phyloP scores from a whole-genome alignment of 2,329 filamentous ascomycete genomes.

The Diaporthe ilicicola region DNA sequence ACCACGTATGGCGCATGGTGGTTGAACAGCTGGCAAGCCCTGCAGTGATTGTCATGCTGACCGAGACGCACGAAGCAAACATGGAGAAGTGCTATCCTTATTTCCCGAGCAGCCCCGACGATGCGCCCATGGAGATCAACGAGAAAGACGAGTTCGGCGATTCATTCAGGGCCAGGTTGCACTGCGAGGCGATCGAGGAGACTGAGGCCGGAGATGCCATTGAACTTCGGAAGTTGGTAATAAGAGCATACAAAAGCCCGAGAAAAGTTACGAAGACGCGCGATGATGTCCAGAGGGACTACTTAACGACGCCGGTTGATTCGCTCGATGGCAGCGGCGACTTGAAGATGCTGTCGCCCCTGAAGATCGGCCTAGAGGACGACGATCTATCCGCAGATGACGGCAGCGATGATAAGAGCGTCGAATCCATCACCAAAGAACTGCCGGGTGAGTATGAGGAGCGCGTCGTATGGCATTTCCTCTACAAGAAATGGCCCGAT shows the following conservation, averaged over 20 bases:
- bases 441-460: conserved; percentile 51
- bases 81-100: conserved; percentile 90
- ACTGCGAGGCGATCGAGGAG: conserved; percentile 69
- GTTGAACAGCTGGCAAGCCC: conserved; percentile 77
- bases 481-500: conserved; percentile 91
- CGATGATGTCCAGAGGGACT: background rate
- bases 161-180: conserved; percentile 73
- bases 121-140: conserved; percentile 66
- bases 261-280: conserved; percentile 1
- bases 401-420: conserved; percentile 12
- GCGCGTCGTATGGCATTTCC: conserved; percentile 80
- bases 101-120: conserved; percentile 71
- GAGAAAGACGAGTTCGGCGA: conserved; percentile 71
- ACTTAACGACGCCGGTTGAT: background rate
- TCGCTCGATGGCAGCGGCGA: conserved; percentile 31
- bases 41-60: conserved; percentile 93
- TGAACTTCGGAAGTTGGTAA: conserved; percentile 77
- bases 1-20: conserved; percentile 96
- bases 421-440: conserved; percentile 35
- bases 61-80: conserved; percentile 81
- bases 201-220: conserved; percentile 64
- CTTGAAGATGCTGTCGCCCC: conserved; percentile 33
- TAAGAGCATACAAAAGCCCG: conserved; percentile 53
- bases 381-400: background rate
- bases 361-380: conserved; percentile 1